phyloP scores from a whole-genome alignment of 108 stramenopile species.

The Ochromonas danica region DNA sequence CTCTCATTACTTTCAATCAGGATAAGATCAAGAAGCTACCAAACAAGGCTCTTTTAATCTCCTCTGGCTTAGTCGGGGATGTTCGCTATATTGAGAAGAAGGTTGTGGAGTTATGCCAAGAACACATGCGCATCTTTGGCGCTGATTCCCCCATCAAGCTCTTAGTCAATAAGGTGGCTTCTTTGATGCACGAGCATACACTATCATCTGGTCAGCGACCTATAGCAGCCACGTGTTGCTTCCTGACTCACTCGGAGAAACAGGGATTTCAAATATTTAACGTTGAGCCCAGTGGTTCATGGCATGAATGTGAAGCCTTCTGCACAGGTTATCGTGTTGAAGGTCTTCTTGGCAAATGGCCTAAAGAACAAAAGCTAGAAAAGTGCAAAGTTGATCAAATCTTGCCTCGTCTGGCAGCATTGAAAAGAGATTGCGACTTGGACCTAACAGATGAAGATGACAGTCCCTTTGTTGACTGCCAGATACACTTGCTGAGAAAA shows the following conservation, averaged over 20 bases:
- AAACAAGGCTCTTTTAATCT: no score
- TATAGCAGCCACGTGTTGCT: slow-evolving; percentile 14
- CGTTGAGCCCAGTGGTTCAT: slow-evolving; percentile 13
- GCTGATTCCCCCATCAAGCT: no score
- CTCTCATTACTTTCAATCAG: no score
- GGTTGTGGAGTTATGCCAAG: no score
- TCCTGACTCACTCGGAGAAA: slow-evolving; percentile 9
- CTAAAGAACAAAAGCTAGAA: slow-evolving; percentile 10
- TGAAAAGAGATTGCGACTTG: slow-evolving; percentile 15
- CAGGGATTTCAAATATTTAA: slow-evolving; percentile 17
- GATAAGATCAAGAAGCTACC: no score
- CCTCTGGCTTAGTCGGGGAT: no score
- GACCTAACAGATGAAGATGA: slow-evolving; percentile 15
- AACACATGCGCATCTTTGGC: no score
- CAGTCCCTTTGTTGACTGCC: slow-evolving; percentile 13
- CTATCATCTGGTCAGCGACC: slow-evolving; percentile 9
- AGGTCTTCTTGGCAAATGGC: slow-evolving; percentile 14
- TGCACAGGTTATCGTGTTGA: slow-evolving; percentile 15
- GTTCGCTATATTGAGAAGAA: no score
- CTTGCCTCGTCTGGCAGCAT: slow-evolving; percentile 13
- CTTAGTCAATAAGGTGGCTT: no score
- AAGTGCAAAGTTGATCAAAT: slow-evolving; percentile 17
- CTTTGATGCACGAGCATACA: slow-evolving; percentile 15
- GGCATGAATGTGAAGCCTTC: slow-evolving; percentile 14
- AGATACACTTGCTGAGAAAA: slow-evolving; percentile 16